Evolutionary conservation across 768 basidiomycete species (phyloP), one percentile per base, ranked within the genome.

Genomic region (Sporobolomyces roseus): DNA sequence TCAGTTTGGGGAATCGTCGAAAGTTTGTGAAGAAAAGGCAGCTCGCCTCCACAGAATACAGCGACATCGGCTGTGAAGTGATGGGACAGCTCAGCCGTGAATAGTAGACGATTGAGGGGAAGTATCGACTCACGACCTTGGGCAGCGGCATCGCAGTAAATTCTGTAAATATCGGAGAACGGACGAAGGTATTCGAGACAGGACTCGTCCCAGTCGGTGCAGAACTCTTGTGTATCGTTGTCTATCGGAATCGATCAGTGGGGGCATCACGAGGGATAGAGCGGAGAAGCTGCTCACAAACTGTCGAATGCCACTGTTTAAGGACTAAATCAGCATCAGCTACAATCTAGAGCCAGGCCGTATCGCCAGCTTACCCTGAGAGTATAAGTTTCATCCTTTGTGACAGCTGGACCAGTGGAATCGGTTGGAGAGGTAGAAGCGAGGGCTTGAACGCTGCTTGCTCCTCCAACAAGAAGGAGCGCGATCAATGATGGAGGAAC

Each of bases 161-260:
- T 35, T 30, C 53, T 41, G 29, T 61, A 60, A 4, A 21, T 12
- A 50, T 61, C 60, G 13, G 65, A 66, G 46, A 66, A 66, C 10
- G 65, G 4, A n/a, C 45, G 33, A 9, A 66, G 60, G 52, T 66
- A 66, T 3, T 55, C 60, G 25, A 66, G 25, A n/a, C 65, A 66
- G 23, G 35, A 35, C 1, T 21, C 23, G 45, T 61, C 65, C 65
- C 65, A 46, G 21, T 54, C 38, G n/a, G 1, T 12, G n/a, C 58
- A 60, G 32, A 60, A 60, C 32, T 60, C 58, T 46, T 32, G 30
- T 30, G 58, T 46, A 13, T 38, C 49, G 19, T 60, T 33, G 23
- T 60, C 56, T 58, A 41, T 27, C 29, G 17, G 17, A 36, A 41
- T 36, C 54, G n/a, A 41, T 58, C 38, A 45, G 10, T 38, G 56